These are phyloP conservation scores for Beta vulgaris DNA, from an alignment of 148 eudicot species.

Conservation along the genomic window DNA sequence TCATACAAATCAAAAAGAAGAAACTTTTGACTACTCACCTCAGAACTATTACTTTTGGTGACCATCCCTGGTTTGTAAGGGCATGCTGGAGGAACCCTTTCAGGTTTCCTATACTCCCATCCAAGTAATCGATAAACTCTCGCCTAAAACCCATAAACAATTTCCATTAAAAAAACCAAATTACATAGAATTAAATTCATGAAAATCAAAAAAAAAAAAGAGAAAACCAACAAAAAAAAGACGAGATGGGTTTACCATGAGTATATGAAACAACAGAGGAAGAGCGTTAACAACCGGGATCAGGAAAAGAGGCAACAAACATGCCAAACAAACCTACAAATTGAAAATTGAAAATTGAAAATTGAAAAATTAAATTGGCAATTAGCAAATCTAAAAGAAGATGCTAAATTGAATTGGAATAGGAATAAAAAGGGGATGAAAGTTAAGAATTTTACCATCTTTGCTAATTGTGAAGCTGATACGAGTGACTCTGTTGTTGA, in stretches of 20 bases:
- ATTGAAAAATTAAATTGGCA: not conserved
- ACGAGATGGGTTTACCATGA: constrained; percentile 40
- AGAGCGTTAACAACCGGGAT: constrained; percentile 63
- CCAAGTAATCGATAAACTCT: constrained; percentile 64
- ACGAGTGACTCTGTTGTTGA: not conserved
- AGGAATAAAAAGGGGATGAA: not conserved
- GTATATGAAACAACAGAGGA: constrained; percentile 49
- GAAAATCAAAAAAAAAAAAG: not conserved
- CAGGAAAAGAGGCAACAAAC: constrained; percentile 65
- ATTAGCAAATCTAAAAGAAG: not conserved
- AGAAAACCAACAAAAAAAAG: not conserved
- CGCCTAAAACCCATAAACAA: constrained; percentile 31
- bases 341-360: not conserved
- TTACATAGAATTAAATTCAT: not conserved
- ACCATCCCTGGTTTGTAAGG: constrained; percentile 58
- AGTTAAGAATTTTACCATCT: not conserved
- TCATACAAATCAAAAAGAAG: not conserved
- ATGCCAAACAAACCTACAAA: constrained; percentile 50
- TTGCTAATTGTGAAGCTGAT: not conserved
- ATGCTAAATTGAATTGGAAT: not conserved
- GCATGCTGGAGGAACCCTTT: constrained; percentile 72
- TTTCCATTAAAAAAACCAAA: not conserved
- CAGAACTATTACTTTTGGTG: constrained; percentile 33
- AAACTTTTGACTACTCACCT: constrained; percentile 35
- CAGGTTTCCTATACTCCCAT: constrained; percentile 82